Evolutionary conservation across 345 rosid species (phyloP).

Genomic region (Bretschneidera sinensis): DNA sequence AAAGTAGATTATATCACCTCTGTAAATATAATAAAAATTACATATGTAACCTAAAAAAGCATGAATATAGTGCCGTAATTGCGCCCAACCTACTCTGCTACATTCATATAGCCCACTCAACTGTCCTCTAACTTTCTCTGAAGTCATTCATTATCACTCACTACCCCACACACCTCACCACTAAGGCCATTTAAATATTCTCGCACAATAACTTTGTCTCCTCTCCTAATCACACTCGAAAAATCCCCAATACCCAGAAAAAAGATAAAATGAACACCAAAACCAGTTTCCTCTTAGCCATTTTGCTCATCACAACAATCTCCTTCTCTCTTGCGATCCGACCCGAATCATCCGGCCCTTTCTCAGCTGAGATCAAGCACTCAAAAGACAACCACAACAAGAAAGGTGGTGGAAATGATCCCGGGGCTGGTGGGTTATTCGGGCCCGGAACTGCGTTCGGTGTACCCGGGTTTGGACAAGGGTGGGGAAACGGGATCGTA

Average conservation of each 20-base stretch:
- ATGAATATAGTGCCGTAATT: slow-evolving; percentile 19
- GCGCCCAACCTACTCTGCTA: slow-evolving; percentile 29
- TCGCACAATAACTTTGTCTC: background rate
- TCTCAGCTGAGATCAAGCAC: slow-evolving; percentile 21
- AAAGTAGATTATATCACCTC: too few relatives aligned
- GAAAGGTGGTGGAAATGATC: slow-evolving; percentile 21
- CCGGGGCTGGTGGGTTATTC: slow-evolving; percentile 42
- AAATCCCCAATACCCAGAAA: background rate
- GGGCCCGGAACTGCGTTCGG: slow-evolving; percentile 45
- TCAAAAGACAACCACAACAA: slow-evolving; percentile 11
- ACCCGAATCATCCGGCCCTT: slow-evolving; percentile 30
- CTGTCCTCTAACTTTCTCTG: slow-evolving; percentile 36
- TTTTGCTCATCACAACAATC: slow-evolving; percentile 30
- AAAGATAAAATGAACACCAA: slow-evolving; percentile 35
- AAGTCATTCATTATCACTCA: slow-evolving; percentile 1
- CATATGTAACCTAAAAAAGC: too few relatives aligned
- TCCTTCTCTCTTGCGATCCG: slow-evolving; percentile 34
- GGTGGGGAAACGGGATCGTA: slow-evolving; percentile 36
- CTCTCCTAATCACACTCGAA: background rate
- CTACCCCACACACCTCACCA: too few relatives aligned
- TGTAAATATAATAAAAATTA: too few relatives aligned
- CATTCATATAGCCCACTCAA: slow-evolving; percentile 21
- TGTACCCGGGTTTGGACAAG: slow-evolving; percentile 54
- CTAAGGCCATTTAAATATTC: slow-evolving; percentile 11
- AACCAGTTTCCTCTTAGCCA: slow-evolving; percentile 18